These are phyloP conservation scores for Oenanthe javanica DNA, from an alignment of 140 eudicot genomes.

Conservation along the genomic window DNA sequence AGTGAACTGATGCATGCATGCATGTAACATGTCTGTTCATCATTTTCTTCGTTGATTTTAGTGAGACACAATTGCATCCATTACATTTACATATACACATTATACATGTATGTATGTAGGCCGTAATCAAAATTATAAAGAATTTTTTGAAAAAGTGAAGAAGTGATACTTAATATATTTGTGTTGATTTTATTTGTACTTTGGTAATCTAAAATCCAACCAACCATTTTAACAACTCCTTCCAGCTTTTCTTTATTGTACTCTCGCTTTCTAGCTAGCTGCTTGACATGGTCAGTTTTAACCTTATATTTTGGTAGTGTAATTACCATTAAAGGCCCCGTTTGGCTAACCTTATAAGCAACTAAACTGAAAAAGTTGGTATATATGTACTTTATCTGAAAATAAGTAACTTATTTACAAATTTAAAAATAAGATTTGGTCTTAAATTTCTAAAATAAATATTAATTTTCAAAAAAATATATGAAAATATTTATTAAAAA, in stretches of 20 bases:
- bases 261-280: neutral
- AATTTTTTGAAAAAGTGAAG: neutral
- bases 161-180: neutral
- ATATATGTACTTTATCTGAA: too few relatives aligned
- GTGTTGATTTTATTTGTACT: conserved; percentile 1
- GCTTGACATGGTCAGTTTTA: neutral
- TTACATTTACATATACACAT: neutral
- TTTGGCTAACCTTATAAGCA: too few relatives aligned
- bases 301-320: neutral
- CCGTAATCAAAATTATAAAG: neutral
- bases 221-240: conserved; percentile 1
- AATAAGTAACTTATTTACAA: too few relatives aligned
- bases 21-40: neutral
- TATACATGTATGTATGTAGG: neutral
- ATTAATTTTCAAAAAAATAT: too few relatives aligned
- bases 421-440: too few relatives aligned
- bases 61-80: neutral
- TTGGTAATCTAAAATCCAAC: neutral
- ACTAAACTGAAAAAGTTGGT: too few relatives aligned
- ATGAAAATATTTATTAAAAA: too few relatives aligned
- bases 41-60: neutral
- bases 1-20: conserved; percentile 22
- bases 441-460: too few relatives aligned
- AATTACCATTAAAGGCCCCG: neutral
- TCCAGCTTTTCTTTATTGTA: neutral